Evolutionary conservation across 208 protist species (phyloP), one percentile per base, ranked within the genome.

Genomic region (Leishmania martiniquensis): DNA sequence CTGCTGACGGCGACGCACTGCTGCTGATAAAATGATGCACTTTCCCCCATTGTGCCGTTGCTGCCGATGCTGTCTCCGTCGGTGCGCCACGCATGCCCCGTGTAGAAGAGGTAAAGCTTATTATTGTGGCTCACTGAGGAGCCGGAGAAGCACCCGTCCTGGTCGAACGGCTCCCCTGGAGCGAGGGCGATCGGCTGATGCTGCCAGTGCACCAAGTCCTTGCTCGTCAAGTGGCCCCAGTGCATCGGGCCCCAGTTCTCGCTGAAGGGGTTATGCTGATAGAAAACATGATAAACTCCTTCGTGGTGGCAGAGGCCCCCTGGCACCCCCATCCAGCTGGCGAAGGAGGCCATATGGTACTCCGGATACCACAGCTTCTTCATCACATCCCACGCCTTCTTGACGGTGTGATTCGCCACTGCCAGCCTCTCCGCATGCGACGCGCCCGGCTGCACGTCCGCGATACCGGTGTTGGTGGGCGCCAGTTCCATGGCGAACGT

Each of bases 1-100:
- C 49, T 82, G 75, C 87, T 91, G 17, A 91, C 84, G 52, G 87
- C 87, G 52, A 91, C 84, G 69, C 87, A 91, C 84, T 90, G 87
- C 75, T 86, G 76, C 74, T 88, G 84, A 49, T 87, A 85, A 55
- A 89, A 72, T 32, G 72, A 62, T 3, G 34, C n/a, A 10, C 55
- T 39, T 22, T 68, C 68, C 45, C 55, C 55, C 4, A 52, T 2
- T 22, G 5, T 20, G 67, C 76, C 55, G 68, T 13, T 81, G 67
- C 73, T 39, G 75, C 73, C 52, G 55, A 25, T 75, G 20, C 72
- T 77, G n/a, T 77, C 68, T 32, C 51, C 42, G 44, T 63, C 72
- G 7, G 73, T 69, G 5, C 65, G 34, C 87, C 87, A 90, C 6
- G 59, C 59, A 76, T 90, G 80, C n/a, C 87, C 87, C 20, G 87